Evolutionary conservation across 2,329 filamentous ascomycete species (phyloP), one percentile per base, ranked within the genome.

Genomic region (Trichoderma breve): DNA sequence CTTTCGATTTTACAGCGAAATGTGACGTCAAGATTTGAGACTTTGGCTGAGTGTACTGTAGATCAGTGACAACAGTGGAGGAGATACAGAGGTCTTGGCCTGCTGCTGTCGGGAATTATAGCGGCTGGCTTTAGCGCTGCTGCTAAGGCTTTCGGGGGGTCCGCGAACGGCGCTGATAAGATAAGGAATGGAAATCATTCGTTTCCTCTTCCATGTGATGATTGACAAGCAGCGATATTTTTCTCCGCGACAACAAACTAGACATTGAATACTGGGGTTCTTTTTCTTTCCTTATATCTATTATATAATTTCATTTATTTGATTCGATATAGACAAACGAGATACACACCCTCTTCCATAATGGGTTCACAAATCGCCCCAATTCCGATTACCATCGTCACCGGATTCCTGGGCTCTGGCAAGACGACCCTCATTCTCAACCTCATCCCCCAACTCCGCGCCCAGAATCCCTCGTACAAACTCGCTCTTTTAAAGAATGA

Each of bases 401-500:
- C 96, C 6, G 96, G 96, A 80, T 99, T 98, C 83, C 89, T 98
- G 18, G 96, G 96, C 79, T 95, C 94, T 9, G 96, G 96, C 72
- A 98, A 98, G 84, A 99, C 96, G 2, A 98, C 96, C 2, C 87
- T 99, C 72, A 94, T 99, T 75, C 91, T 99, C 74, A 96, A 96
- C 82, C 92, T 99, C 14, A 88, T 98, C 75, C 94, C 95, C 0
- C 96, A 99, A 84, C 91, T 99, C 15, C 88, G 85, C 77, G 90
- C 91, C n/a, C 83, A 87, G 68, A 92, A 90, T 80, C 88, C 89
- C 1, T 75, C 80, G 75, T 98, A 99, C 89, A 92, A 92, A 72
- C 92, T 99, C 75, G 96, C 95, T 2, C 90, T 99, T 18, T 89
- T 99, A 70, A 99, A 99, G 82, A 99, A 99, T 83, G 96, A 99